Evolutionary conservation across 2,329 filamentous ascomycete genomes (phyloP), one percentile per base, ranked within the genome.

Genomic region (Pestalotiopsis sp.): DNA sequence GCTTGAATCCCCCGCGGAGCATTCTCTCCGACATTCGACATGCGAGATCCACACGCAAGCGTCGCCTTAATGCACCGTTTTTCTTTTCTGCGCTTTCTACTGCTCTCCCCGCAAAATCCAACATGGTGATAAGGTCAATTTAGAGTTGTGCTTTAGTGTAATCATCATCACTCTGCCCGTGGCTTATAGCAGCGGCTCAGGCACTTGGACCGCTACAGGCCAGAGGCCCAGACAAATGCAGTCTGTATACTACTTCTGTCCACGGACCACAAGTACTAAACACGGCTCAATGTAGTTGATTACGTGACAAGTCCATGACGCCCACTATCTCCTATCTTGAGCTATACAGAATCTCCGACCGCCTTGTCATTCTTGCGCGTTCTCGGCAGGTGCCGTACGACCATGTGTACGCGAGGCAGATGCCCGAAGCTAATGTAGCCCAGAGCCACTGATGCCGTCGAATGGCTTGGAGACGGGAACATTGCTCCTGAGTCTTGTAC

Each of bases 81-180:
- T 52, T n/a, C 45, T 52, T 52, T 52, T 52, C 45, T 52, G 17
- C 45, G 4, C 45, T 23, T n/a, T 9, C 31, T 36, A 7, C 38
- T 13, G 25, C n/a, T 41, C 31, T 39, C 59, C 59, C 59, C 59
- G 59, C 59, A 62, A 62, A 38, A 62, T 31, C n/a, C 17, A 36
- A 7, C 12, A 31, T 36, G 27, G 12, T 62, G 59, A 62, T 62
- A 31, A 62, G 59, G 31, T 62, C 59, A 62, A 39, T 62, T 38
- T 39, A 36, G 31, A 39, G 27, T 36, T 62, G 45, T n/a, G 45
- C n/a, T 52, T 9, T 9, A 52, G 20, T 52, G 27, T 62, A 39
- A n/a, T 12, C 59, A 62, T 62, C 59, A 62, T 62, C 59, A 62
- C 59, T 59, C 59, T n/a, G 45, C 20, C 27, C 14, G 14, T 20